Conservation (phyloP, 2,329 filamentous ascomycete species). For the Penicillium hordei region DNA sequence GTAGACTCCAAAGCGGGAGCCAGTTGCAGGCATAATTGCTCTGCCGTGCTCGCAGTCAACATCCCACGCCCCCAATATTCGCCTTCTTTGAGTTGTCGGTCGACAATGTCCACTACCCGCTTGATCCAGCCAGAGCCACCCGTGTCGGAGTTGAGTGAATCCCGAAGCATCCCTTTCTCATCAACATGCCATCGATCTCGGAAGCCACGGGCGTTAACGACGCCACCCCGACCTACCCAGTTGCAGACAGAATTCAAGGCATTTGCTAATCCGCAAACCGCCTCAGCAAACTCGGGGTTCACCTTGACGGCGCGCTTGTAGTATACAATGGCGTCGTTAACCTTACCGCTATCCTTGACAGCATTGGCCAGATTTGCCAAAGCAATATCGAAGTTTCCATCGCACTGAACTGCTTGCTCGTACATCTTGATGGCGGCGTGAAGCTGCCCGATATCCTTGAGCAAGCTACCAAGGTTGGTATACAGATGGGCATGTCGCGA, state of each 20-base stretch:
- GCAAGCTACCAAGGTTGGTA: slow-evolving; percentile 89
- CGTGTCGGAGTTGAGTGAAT: slow-evolving; percentile 63
- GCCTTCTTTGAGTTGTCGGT: slow-evolving; percentile 81
- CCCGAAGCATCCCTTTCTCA: slow-evolving; percentile 75
- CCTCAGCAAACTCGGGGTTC: slow-evolving; percentile 96
- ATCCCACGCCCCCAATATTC: slow-evolving; percentile 79
- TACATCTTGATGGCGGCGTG: slow-evolving; percentile 95
- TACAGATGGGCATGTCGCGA: slow-evolving; percentile 90
- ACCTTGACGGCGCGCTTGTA: slow-evolving; percentile 86
- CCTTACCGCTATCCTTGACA: slow-evolving; percentile 91
- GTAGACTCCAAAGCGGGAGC: slow-evolving; percentile 33
- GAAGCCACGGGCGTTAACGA: slow-evolving; percentile 68
- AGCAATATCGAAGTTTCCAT: slow-evolving; percentile 94
- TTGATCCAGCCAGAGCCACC: slow-evolving; percentile 75
- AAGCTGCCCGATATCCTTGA: slow-evolving; percentile 95
- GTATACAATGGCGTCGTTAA: slow-evolving; percentile 87
- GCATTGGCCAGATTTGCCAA: slow-evolving; percentile 95
- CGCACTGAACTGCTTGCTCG: slow-evolving; percentile 86
- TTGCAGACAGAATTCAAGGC: slow-evolving; percentile 95
- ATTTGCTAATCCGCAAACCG: slow-evolving; percentile 91
- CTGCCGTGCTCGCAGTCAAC: slow-evolving; percentile 58
- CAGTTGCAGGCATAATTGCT: slow-evolving; percentile 53
- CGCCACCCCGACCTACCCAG: slow-evolving; percentile 86
- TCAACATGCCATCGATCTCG: slow-evolving; percentile 94
- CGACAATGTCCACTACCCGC: slow-evolving; percentile 85